phyloP scores from a whole-genome alignment of 208 protist species.

The Zelonia costaricensis region DNA sequence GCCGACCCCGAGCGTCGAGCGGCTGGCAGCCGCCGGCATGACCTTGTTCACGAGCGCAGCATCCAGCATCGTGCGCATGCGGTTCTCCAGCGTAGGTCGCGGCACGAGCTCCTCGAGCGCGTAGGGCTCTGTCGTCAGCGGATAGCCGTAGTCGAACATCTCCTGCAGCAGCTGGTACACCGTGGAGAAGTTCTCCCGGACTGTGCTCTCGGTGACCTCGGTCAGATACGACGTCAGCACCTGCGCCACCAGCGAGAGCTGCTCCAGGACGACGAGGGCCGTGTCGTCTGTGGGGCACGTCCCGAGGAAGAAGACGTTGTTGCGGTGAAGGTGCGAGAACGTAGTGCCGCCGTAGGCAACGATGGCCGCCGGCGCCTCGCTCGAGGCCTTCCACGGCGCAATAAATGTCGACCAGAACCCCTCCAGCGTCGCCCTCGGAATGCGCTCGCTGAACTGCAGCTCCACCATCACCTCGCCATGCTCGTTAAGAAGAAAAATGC shows the following conservation, averaged over 20 bases:
- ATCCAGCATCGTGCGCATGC: slow-evolving; percentile 76
- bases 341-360: slow-evolving; percentile 55
- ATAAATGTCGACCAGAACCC: slow-evolving; percentile 79
- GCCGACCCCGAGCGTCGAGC: slow-evolving; percentile 21
- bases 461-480: slow-evolving; percentile 90
- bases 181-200: slow-evolving; percentile 91
- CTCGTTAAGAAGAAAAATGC: slow-evolving; percentile 72
- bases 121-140: slow-evolving; percentile 85
- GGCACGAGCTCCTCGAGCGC: slow-evolving; percentile 88
- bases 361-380: slow-evolving; percentile 54
- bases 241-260: slow-evolving; percentile 61
- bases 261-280: slow-evolving; percentile 77
- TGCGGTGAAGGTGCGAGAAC: slow-evolving; percentile 75
- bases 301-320: slow-evolving; percentile 77
- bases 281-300: slow-evolving; percentile 64
- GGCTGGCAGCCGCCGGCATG: slow-evolving; percentile 12
- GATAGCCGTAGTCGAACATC: slow-evolving; percentile 92
- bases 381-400: slow-evolving; percentile 16
- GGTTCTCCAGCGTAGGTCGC: slow-evolving; percentile 80
- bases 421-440: slow-evolving; percentile 68
- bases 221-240: slow-evolving; percentile 79
- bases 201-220: slow-evolving; percentile 69
- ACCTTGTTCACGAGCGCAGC: slow-evolving; percentile 31
- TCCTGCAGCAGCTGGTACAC: slow-evolving; percentile 93
- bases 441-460: slow-evolving; percentile 76